These are phyloP conservation scores for Naganishia friedmannii DNA, from an alignment of 768 basidiomycete genomes.

Conservation along the genomic window DNA sequence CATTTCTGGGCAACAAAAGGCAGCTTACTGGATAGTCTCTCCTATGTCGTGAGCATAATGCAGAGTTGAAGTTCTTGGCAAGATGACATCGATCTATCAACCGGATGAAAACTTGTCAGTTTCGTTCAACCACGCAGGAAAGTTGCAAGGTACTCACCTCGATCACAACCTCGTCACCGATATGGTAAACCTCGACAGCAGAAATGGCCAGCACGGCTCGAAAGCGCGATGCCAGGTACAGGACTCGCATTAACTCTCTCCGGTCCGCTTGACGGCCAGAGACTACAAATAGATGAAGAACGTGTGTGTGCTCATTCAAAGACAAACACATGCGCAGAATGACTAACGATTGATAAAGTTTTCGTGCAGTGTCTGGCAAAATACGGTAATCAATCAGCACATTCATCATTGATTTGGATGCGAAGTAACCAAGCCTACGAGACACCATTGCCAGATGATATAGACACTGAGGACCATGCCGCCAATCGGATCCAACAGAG, in stretches of 20 bases:
- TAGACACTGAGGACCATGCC: conserved; percentile 53
- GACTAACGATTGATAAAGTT: conserved; percentile 52
- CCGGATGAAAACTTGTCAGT: conserved; percentile 30
- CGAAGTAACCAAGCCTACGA: neutral
- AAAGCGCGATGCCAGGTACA: conserved; percentile 54
- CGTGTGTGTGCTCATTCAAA: neutral
- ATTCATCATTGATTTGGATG: neutral
- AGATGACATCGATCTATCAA: conserved; percentile 44
- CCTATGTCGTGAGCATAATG: conserved; percentile 53
- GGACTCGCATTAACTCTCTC: conserved; percentile 46
- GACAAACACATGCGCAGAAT: neutral
- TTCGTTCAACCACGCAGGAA: conserved; percentile 35
- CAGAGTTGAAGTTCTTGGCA: conserved; percentile 39
- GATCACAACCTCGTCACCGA: conserved; percentile 48
- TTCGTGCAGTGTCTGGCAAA: conserved; percentile 47
- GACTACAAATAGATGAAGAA: conserved; percentile 30
- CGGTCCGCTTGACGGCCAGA: conserved; percentile 43
- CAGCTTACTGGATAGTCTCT: conserved; percentile 50
- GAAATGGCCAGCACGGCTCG: conserved; percentile 51
- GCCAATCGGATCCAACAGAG: conserved; percentile 53
- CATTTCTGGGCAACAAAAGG: neutral
- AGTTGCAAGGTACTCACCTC: conserved; percentile 35
- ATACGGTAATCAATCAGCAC: neutral
- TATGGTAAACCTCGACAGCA: conserved; percentile 52
- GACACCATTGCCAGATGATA: conserved; percentile 52